These are phyloP conservation scores for Leishmania tarentolae DNA, from an alignment of 208 protist genomes.

Conservation along the genomic window DNA sequence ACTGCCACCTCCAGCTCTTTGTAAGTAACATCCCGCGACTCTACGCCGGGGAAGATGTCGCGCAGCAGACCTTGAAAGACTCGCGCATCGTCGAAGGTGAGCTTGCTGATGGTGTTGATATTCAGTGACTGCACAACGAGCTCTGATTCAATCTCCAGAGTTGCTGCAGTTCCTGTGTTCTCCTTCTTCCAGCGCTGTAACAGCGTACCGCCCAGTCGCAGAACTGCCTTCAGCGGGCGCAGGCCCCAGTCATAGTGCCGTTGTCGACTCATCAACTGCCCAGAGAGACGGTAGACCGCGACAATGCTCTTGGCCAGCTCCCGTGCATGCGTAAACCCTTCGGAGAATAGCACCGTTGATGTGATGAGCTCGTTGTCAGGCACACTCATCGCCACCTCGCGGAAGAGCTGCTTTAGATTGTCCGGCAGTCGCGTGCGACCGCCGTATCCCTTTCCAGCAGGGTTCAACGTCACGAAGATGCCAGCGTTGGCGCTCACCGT, in stretches of 20 bases:
- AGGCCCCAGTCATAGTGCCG: constrained; percentile 98
- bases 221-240: constrained; percentile 96
- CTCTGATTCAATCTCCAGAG: constrained; percentile 86
- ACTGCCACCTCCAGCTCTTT: constrained; percentile 86
- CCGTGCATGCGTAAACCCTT: constrained; percentile 89
- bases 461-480: constrained; percentile 99
- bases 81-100: constrained; percentile 96
- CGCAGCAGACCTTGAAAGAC: constrained; percentile 94
- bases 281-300: constrained; percentile 93
- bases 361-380: constrained; percentile 97
- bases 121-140: constrained; percentile 95
- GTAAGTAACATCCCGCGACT: constrained; percentile 72
- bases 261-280: constrained; percentile 97
- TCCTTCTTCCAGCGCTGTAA: constrained; percentile 75
- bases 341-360: constrained; percentile 89
- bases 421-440: constrained; percentile 97
- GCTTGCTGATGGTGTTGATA: constrained; percentile 98
- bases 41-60: constrained; percentile 88
- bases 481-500: constrained; percentile 85
- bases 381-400: constrained; percentile 98
- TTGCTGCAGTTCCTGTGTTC: constrained; percentile 65
- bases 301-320: constrained; percentile 90
- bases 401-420: constrained; percentile 98
- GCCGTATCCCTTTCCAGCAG: constrained; percentile 95
- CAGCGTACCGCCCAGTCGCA: constrained; percentile 92